Evolutionary conservation across 2,329 filamentous ascomycete species (phyloP).

Genomic region (Phyllosticta citrichinensis): DNA sequence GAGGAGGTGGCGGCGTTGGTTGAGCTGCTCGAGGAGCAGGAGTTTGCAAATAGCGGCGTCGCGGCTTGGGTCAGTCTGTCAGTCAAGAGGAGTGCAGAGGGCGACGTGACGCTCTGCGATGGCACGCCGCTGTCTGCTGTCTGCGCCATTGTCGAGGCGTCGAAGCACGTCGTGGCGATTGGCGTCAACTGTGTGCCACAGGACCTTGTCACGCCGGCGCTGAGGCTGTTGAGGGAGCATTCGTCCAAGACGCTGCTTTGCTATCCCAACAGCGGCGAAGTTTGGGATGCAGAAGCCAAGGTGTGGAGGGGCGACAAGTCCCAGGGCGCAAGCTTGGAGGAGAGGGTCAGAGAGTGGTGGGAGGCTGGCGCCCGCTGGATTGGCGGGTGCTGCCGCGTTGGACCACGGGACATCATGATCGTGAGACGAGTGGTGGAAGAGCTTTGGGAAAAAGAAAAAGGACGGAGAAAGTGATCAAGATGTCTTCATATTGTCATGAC

Average conservation of each 20-base stretch:
- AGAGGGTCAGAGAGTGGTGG: conserved; percentile 24
- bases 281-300: conserved; percentile 33
- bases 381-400: conserved; percentile 39
- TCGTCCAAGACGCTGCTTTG: neutral
- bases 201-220: conserved; percentile 22
- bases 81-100: conserved; percentile 15
- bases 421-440: conserved; percentile 15
- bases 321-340: conserved; percentile 17
- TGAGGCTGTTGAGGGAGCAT: conserved; percentile 20
- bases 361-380: conserved; percentile 32
- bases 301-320: conserved; percentile 22
- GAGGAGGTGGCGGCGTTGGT: conserved; percentile 31
- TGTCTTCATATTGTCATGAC: neutral
- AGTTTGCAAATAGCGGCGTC: conserved; percentile 22
- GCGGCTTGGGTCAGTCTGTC: conserved; percentile 36
- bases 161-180: conserved; percentile 29
- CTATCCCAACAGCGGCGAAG: conserved; percentile 32
- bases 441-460: neutral
- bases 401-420: conserved; percentile 30
- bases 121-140: conserved; percentile 30
- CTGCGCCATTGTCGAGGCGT: conserved; percentile 19
- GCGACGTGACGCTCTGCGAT: conserved; percentile 30
- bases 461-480: too few species aligned
- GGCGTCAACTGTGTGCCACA: conserved; percentile 38
- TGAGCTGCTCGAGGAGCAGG: conserved; percentile 23